Percentiles rank a stretch among this genome's conserved stretches.
Evolutionary conservation across 2,329 filamentous ascomycete species (phyloP).

Genomic region (Mollisia scopiformis): DNA sequence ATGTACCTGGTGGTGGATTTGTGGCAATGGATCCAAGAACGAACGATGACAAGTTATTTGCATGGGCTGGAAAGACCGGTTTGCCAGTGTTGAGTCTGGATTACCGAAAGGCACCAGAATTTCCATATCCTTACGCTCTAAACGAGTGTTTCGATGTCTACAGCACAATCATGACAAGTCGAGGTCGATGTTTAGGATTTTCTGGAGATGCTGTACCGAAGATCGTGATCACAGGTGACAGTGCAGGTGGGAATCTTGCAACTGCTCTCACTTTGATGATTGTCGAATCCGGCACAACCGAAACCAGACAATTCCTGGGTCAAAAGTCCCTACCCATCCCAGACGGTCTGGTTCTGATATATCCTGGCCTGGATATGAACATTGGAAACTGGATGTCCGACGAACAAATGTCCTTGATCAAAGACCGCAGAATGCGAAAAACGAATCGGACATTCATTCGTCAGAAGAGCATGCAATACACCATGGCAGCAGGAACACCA

Average conservation of each 20-base stretch:
- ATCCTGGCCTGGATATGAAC: slow-evolving; percentile 93
- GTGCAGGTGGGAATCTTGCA: slow-evolving; percentile 80
- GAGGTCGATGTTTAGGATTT: slow-evolving; percentile 76
- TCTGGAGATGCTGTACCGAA: slow-evolving; percentile 67
- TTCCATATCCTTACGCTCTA: slow-evolving; percentile 81
- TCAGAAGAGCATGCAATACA: slow-evolving; percentile 88
- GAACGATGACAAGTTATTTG: slow-evolving; percentile 90
- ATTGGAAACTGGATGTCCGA: slow-evolving; percentile 99
- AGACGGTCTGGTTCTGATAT: slow-evolving; percentile 81
- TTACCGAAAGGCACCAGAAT: slow-evolving; percentile 85
- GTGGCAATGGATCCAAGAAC: slow-evolving; percentile 96
- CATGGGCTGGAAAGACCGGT: slow-evolving; percentile 88
- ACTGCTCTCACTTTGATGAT: slow-evolving; percentile 87
- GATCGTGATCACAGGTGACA: slow-evolving; percentile 77
- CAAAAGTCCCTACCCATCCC: slow-evolving; percentile 70
- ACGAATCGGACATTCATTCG: slow-evolving; percentile 79
- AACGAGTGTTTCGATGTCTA: slow-evolving; percentile 91
- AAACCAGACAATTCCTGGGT: slow-evolving; percentile 56
- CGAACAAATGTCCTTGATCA: slow-evolving; percentile 93
- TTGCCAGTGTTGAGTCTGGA: slow-evolving; percentile 90
- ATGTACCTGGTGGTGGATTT: slow-evolving; percentile 92
- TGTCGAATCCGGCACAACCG: slow-evolving; percentile 69
- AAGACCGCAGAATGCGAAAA: slow-evolving; percentile 76
- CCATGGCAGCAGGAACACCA: slow-evolving; percentile 80
- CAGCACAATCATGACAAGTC: slow-evolving; percentile 69